Conservation (phyloP, 2,329 filamentous ascomycete species). For the Colletotrichum cordylinicola region DNA sequence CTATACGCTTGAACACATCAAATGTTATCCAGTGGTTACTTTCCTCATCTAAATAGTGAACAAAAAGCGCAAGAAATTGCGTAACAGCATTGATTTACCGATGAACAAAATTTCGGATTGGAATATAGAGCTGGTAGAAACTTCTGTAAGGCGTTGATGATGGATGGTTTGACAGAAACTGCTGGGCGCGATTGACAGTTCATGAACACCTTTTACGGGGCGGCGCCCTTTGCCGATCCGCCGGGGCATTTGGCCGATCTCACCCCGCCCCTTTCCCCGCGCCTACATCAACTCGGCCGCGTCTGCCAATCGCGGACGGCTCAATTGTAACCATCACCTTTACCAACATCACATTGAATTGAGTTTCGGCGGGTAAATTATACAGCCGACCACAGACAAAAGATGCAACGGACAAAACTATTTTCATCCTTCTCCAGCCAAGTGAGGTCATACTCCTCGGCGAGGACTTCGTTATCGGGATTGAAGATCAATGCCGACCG, state of each 20-base stretch:
- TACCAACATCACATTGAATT: background rate
- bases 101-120: accelerated
- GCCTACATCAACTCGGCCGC: background rate
- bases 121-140: background rate
- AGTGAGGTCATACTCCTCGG: constrained; percentile 1
- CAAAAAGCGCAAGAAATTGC: background rate
- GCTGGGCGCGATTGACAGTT: background rate
- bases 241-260: background rate
- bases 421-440: background rate
- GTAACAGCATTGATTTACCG: background rate
- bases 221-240: background rate
- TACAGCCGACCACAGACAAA: accelerated
- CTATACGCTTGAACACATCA: background rate
- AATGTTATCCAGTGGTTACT: background rate
- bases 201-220: background rate
- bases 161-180: background rate
- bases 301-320: background rate
- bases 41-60: background rate
- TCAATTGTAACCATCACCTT: background rate
- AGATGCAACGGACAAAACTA: background rate
- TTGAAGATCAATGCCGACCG: constrained; percentile 33
- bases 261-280: background rate
- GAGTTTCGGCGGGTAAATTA: accelerated
- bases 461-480: constrained; percentile 7
- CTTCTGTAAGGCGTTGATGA: background rate